Evolutionary conservation across 1,284 basidiomycete species (phyloP).

Genomic region (Trametes versicolor): DNA sequence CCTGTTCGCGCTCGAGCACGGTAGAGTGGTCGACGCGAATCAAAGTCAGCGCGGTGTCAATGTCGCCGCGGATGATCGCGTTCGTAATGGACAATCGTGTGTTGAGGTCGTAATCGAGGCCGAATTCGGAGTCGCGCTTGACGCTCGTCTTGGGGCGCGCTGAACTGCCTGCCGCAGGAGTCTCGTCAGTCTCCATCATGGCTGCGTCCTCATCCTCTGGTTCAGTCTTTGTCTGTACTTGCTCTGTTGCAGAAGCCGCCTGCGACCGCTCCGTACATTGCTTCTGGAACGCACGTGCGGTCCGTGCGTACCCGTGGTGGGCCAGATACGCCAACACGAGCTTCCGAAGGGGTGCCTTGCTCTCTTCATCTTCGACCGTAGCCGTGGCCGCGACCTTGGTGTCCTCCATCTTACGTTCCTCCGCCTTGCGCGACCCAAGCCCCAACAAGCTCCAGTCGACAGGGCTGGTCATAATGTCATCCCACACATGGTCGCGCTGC

Average conservation of each 20-base stretch:
- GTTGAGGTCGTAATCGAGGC: constrained; percentile 60
- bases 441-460: constrained; percentile 43
- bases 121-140: constrained; percentile 23
- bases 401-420: constrained; percentile 30
- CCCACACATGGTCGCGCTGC: constrained; percentile 70
- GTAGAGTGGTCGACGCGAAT: constrained; percentile 63
- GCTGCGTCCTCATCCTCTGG: constrained; percentile 50
- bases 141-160: neutral
- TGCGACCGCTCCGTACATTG: constrained; percentile 36
- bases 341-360: constrained; percentile 61
- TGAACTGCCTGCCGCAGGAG: constrained; percentile 24
- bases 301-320: constrained; percentile 81
- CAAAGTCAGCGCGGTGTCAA: constrained; percentile 73
- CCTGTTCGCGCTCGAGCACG: constrained; percentile 72
- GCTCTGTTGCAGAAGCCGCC: constrained; percentile 23
- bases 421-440: constrained; percentile 37
- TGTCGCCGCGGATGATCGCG: constrained; percentile 72
- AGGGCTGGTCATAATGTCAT: constrained; percentile 64
- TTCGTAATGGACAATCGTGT: constrained; percentile 75
- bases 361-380: constrained; percentile 41
- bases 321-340: constrained; percentile 83
- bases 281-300: constrained; percentile 71
- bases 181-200: constrained; percentile 30
- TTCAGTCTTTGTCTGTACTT: constrained; percentile 19
- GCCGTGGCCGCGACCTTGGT: constrained; percentile 31